Conservation (phyloP, 371 early-diverging fungal species). For the Mortierella sp. region DNA sequence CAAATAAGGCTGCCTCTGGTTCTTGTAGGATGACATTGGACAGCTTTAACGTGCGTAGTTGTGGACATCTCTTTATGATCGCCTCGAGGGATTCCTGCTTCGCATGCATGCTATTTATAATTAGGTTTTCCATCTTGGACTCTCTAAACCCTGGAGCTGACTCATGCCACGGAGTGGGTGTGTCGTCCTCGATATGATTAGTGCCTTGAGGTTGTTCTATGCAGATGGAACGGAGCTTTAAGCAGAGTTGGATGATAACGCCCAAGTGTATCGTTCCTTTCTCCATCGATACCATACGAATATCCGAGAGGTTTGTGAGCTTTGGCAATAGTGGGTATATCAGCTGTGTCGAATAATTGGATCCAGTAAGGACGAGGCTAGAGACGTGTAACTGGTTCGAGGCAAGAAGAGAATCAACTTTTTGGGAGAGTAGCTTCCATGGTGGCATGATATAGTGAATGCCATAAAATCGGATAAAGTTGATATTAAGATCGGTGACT, state of each 20-base stretch:
- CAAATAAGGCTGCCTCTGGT: constrained; percentile 2
- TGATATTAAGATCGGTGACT: not conserved
- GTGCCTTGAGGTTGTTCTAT: not conserved
- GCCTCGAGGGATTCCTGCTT: not conserved
- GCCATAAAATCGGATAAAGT: not conserved
- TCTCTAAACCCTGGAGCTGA: not conserved
- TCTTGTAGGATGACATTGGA: not conserved
- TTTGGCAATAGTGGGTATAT: constrained; percentile 15
- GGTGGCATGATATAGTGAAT: not conserved
- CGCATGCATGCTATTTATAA: not conserved
- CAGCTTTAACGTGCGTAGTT: not conserved
- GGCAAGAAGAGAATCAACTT: not conserved
- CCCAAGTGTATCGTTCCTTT: constrained; percentile 11
- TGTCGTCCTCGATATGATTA: not conserved
- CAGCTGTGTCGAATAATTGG: not conserved
- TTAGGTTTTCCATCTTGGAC: not conserved
- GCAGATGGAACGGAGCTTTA: not conserved
- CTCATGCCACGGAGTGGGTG: not conserved
- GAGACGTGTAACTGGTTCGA: constrained; percentile 4
- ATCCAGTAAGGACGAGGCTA: constrained; percentile 7
- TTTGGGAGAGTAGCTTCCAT: not conserved
- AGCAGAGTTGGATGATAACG: constrained; percentile 6
- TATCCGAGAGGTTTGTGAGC: constrained; percentile 7
- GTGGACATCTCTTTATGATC: constrained; percentile 7
- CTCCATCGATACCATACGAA: constrained; percentile 12